Evolutionary conservation across 2,329 filamentous ascomycete species (phyloP), one percentile per base, ranked within the genome.

Genomic region (Ophiostoma himal-ulmi): DNA sequence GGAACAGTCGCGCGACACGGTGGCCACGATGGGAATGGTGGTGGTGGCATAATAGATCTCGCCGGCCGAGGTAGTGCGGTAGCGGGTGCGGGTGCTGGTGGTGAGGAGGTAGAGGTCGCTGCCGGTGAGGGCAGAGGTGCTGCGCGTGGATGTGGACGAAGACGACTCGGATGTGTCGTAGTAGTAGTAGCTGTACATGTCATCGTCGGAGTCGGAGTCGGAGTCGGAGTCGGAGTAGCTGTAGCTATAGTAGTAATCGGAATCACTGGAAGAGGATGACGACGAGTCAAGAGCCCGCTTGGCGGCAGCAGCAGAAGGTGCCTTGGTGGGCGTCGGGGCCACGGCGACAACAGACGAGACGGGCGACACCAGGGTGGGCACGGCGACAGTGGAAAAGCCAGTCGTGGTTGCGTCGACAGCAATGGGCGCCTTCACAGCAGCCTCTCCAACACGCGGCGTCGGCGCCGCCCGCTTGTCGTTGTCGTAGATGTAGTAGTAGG

Each of bases 1-100:
- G 20, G 41, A 5, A 70, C 72, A 73, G 17, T 48, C 11, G 65
- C 73, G 71, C 34, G 39, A 14, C 14, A 70, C 22, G 17, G 34
- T 57, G 17, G 44, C 36, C 7, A 41, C 26, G 22, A 41, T 13
- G 26, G 34, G 10, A 8, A 70, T 17, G 3, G 34, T 54, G 39
- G 44, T 54, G 0, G 41, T 52, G 34, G 44, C 22, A 6, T 30
- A 54, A n/a, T 20, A 26, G 22, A 41, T 3, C 7, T 20, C 20
- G 37, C 64, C 64, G 36, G 4, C 36, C 8, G 64, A 66, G 34
- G 37, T 66, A 37, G 36, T 44, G 37, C 64, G 34, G 62, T 22
- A 39, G 10, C 30, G 26, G 64, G 20, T 14, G 36, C 13, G 10
- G 3, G 37, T 44, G 11, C 17, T 39, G 62, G 36, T 34, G 34